These are phyloP conservation scores for Austroboletus festivus DNA, from an alignment of 768 basidiomycete species.

Conservation along the genomic window DNA sequence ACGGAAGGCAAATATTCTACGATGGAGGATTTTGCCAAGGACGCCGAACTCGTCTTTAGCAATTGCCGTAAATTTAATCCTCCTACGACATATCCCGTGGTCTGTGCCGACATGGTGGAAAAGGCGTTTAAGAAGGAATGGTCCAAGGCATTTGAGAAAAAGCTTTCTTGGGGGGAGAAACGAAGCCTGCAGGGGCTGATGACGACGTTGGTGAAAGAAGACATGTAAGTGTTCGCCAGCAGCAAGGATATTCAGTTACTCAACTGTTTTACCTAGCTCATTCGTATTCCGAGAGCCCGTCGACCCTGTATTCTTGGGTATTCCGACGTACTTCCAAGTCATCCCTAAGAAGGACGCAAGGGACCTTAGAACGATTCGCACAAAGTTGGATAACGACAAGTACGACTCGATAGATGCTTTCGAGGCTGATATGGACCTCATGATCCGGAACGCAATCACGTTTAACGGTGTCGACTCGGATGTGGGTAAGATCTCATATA, in stretches of 20 bases:
- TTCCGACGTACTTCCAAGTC: constrained; percentile 86
- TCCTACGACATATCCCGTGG: constrained; percentile 67
- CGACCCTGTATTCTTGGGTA: constrained; percentile 78
- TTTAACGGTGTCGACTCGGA: constrained; percentile 86
- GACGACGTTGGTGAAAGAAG: constrained; percentile 65
- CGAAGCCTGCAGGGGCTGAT: constrained; percentile 69
- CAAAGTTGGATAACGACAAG: constrained; percentile 77
- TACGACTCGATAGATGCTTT: constrained; percentile 77
- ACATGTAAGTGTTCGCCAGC: constrained; percentile 44
- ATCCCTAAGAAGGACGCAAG: constrained; percentile 84
- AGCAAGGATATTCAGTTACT: not conserved
- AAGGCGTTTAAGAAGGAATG: constrained; percentile 81
- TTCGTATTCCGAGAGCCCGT: constrained; percentile 83
- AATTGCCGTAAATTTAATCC: constrained; percentile 96
- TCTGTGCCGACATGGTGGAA: constrained; percentile 73
- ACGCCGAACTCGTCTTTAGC: constrained; percentile 76
- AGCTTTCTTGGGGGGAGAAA: constrained; percentile 77
- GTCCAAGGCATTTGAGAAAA: constrained; percentile 69
- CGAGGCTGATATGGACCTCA: constrained; percentile 81
- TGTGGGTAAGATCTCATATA: constrained; percentile 62
- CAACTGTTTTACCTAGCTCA: constrained; percentile 40
- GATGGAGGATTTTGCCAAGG: constrained; percentile 79
- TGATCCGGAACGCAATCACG: constrained; percentile 82
- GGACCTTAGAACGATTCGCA: constrained; percentile 78
- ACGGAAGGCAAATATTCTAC: constrained; percentile 63